These are phyloP conservation scores for Exophiala sideris DNA, from an alignment of 2,329 filamentous ascomycete species.

Conservation along the genomic window DNA sequence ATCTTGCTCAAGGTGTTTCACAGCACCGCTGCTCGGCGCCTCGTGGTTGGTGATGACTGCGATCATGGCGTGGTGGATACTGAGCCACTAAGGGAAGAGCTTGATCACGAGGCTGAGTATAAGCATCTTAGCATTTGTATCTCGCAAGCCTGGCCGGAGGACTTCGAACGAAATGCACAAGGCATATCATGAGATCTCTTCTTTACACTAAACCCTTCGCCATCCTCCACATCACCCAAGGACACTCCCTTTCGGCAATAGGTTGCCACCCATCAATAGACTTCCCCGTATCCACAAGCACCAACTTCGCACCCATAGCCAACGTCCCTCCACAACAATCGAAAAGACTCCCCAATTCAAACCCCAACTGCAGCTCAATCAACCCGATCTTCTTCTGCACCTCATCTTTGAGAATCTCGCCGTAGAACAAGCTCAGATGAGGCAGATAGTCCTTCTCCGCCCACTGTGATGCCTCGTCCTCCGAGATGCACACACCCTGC, in stretches of 20 bases:
- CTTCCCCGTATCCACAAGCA: constrained; percentile 21
- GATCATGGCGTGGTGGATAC: too few species aligned
- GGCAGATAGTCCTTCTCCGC: constrained; percentile 19
- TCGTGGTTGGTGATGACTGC: too few species aligned
- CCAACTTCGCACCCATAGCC: constrained; percentile 17
- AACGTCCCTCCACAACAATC: constrained; percentile 22
- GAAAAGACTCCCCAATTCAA: constrained; percentile 21
- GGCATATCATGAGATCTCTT: too few species aligned
- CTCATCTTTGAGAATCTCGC: constrained; percentile 15
- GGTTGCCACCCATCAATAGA: constrained; percentile 13
- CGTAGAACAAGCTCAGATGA: constrained; percentile 23
- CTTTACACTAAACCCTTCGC: constrained; percentile 10
- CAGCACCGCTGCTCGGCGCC: too few species aligned
- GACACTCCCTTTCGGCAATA: constrained; percentile 13
- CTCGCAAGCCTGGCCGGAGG: too few species aligned
- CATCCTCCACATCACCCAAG: constrained; percentile 22
- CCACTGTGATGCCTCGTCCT: constrained; percentile 13
- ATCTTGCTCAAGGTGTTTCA: too few species aligned
- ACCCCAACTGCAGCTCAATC: constrained; percentile 22
- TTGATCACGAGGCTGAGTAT: too few species aligned
- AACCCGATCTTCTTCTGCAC: constrained; percentile 19
- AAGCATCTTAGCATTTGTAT: too few species aligned
- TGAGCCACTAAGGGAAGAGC: too few species aligned
- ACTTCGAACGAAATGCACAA: too few species aligned
- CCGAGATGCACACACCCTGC: constrained; percentile 5